These are phyloP conservation scores for Picocystis sp. DNA, from an alignment of 163 green algal species.

Conservation along the genomic window DNA sequence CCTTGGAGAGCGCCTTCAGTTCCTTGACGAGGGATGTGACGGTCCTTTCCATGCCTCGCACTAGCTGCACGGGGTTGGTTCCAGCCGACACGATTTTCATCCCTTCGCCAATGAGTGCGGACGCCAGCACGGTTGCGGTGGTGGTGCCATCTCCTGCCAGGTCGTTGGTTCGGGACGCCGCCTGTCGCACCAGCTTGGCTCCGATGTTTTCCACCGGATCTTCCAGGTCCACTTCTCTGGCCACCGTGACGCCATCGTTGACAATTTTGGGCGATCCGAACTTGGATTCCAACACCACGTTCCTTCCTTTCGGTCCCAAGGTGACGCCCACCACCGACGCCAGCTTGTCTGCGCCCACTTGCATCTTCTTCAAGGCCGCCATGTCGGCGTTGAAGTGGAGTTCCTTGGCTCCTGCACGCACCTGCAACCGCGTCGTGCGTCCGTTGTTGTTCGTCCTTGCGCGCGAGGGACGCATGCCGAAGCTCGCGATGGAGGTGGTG, in stretches of 20 bases:
- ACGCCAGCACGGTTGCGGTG: conserved; percentile 90
- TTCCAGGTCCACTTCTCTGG: conserved; percentile 90
- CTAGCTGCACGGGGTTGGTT: conserved; percentile 90
- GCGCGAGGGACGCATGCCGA: too few species aligned
- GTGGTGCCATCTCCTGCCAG: conserved; percentile 95
- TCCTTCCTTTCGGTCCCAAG: conserved; percentile 96
- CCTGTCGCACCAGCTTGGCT: conserved; percentile 82
- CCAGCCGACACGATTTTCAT: conserved; percentile 95
- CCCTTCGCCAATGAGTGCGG: conserved; percentile 93
- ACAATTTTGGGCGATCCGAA: conserved; percentile 98
- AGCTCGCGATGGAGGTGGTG: too few species aligned
- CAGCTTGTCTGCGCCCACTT: conserved; percentile 96
- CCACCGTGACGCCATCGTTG: conserved; percentile 97
- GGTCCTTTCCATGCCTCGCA: conserved; percentile 92
- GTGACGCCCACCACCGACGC: conserved; percentile 94
- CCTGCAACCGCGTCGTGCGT: not conserved
- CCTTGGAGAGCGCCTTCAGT: conserved; percentile 60
- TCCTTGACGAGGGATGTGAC: conserved; percentile 73
- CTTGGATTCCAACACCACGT: conserved; percentile 98
- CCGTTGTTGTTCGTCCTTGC: too few species aligned
- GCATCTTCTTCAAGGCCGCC: conserved; percentile 88
- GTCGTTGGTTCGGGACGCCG: conserved; percentile 86
- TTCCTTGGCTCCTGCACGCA: conserved; percentile 67
- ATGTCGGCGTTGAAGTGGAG: conserved; percentile 98
- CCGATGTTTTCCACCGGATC: conserved; percentile 99